Conservation (phyloP, 257 asterid species). For the Jasminum sambac region DNA sequence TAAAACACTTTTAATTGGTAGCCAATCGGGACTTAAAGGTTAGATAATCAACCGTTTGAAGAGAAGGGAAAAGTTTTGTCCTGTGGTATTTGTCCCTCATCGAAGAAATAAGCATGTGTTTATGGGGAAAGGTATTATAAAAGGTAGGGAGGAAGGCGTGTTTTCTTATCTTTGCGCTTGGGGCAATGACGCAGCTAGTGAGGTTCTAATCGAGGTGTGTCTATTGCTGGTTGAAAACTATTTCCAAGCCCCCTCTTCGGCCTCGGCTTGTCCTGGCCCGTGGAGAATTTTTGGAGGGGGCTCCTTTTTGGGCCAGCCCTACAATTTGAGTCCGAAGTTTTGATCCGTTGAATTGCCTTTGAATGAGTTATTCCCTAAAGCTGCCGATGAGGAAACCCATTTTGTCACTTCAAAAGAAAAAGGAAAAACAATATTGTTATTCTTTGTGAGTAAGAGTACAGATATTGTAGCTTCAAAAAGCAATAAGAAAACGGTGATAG, state of each 20-base stretch:
- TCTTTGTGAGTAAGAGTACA: too few relatives aligned
- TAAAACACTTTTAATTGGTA: too few relatives aligned
- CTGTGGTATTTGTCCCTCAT: not conserved
- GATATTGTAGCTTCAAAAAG: too few relatives aligned
- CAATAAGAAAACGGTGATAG: too few relatives aligned
- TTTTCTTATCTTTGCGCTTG: not conserved
- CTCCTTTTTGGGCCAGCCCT: not conserved
- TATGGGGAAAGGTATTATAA: not conserved
- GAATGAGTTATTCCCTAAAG: too few relatives aligned
- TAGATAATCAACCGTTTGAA: not conserved
- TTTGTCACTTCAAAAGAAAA: too few relatives aligned
- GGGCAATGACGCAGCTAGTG: slow-evolving; percentile 4
- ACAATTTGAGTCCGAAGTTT: not conserved
- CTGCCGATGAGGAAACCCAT: too few relatives aligned
- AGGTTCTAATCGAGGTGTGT: slow-evolving; percentile 1
- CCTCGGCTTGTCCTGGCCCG: not conserved
- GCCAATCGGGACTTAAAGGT: too few relatives aligned
- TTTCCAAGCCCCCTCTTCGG: slow-evolving; percentile 6
- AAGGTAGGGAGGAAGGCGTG: not conserved
- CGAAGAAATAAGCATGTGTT: not conserved
- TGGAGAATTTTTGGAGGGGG: slow-evolving; percentile 3
- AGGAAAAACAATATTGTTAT: too few relatives aligned
- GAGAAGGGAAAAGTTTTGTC: not conserved
- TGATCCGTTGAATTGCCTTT: too few relatives aligned
- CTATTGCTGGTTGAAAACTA: slow-evolving; percentile 3